phyloP scores from a whole-genome alignment of 805 yeast species.

The Saccharomyces cerevisiae region DNA sequence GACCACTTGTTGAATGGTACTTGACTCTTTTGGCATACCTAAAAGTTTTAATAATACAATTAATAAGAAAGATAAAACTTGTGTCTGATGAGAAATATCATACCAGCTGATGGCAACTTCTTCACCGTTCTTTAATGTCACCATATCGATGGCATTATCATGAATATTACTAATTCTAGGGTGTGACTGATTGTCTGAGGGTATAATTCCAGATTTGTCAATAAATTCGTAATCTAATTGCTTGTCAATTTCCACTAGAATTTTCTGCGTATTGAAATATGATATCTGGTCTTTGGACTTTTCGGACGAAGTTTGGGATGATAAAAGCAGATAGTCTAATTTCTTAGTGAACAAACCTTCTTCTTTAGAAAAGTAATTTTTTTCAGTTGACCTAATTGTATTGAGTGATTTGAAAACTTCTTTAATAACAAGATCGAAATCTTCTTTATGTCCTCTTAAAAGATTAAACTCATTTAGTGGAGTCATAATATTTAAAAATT shows the following conservation, averaged over 20 bases:
- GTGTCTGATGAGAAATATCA: conserved; percentile 33
- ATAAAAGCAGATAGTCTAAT: conserved; percentile 24
- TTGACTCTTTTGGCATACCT: conserved; percentile 29
- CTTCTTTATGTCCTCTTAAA: conserved; percentile 31
- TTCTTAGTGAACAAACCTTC: conserved; percentile 21
- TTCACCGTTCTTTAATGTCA: conserved; percentile 21
- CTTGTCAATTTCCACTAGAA: conserved; percentile 28
- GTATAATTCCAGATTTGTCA: conserved; percentile 30
- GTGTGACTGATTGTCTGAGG: conserved; percentile 27
- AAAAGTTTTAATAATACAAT: conserved; percentile 28
- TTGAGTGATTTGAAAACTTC: conserved; percentile 30
- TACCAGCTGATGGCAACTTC: conserved; percentile 31
- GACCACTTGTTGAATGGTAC: conserved; percentile 29
- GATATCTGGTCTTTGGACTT: conserved; percentile 17
- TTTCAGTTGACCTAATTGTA: conserved; percentile 19
- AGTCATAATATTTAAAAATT: conserved; percentile 29
- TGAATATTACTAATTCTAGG: conserved; percentile 27
- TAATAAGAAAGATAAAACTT: conserved; percentile 28
- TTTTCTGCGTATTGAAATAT: conserved; percentile 28
- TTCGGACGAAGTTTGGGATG: conserved; percentile 14
- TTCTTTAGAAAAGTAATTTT: conserved; percentile 15
- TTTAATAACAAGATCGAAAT: conserved; percentile 30
- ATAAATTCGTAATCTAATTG: conserved; percentile 31
- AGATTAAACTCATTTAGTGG: conserved; percentile 31
- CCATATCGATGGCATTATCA: conserved; percentile 31